phyloP scores from a whole-genome alignment of 192 early-diverging fungal genomes.

The Helicostylum pulchrum region DNA sequence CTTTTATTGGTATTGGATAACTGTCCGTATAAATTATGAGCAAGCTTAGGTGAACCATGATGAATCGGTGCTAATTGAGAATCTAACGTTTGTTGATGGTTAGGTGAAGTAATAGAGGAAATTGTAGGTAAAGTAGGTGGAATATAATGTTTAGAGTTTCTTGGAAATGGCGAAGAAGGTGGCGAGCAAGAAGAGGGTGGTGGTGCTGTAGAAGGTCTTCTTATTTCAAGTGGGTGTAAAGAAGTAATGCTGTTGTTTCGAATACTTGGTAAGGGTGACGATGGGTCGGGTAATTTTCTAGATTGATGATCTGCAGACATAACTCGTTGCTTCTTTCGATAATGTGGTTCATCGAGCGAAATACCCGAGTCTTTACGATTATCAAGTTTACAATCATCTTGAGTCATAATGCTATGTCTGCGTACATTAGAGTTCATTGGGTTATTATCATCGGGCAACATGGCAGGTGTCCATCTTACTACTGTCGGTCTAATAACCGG shows the following conservation, averaged over 20 bases:
- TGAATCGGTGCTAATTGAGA: conserved; percentile 15
- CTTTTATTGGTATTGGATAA: background rate
- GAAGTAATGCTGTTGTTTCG: background rate
- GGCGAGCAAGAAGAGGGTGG: background rate
- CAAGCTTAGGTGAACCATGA: no score
- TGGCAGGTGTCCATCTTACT: conserved; percentile 21
- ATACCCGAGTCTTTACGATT: conserved; percentile 22
- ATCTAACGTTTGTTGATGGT: background rate
- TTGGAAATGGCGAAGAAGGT: background rate
- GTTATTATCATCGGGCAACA: background rate
- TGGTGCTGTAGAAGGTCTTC: conserved; percentile 11
- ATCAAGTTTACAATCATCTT: background rate
- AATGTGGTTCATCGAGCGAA: conserved; percentile 4
- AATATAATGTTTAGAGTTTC: background rate
- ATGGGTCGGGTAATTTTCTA: background rate
- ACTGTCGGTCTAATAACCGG: conserved; percentile 37
- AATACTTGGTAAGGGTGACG: background rate
- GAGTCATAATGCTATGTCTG: background rate
- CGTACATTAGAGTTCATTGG: background rate
- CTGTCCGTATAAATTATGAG: no score
- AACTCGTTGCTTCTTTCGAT: conserved; percentile 10
- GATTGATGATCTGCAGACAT: conserved; percentile 7
- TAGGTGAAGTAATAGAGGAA: conserved; percentile 11
- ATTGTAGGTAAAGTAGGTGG: conserved; percentile 7
- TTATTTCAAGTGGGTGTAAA: conserved; percentile 6